phyloP scores from a whole-genome alignment of 1,284 basidiomycete genomes.

The Apiotrichum sp. region DNA sequence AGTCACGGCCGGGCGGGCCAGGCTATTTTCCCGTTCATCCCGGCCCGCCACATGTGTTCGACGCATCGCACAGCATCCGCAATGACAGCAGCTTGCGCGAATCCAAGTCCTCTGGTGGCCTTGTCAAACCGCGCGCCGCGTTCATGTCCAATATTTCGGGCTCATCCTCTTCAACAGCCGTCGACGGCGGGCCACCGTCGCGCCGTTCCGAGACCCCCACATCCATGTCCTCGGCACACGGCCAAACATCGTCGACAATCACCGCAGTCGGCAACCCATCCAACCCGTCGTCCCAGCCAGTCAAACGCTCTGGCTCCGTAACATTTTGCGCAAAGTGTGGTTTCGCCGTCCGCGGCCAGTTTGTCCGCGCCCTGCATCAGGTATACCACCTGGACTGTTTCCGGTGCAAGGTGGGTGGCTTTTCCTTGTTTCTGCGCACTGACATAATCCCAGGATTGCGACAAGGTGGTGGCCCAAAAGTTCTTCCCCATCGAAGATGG shows the following conservation, averaged over 20 bases:
- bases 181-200: conserved; percentile 2
- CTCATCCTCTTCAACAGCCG: neutral
- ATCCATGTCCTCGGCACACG: conserved; percentile 9
- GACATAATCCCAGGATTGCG: conserved; percentile 69
- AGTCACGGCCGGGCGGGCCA: conserved; percentile 6
- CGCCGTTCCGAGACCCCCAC: conserved; percentile 16
- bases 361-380: conserved; percentile 88
- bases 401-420: conserved; percentile 74
- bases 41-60: neutral
- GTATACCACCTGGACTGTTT: conserved; percentile 97
- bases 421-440: neutral
- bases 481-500: conserved; percentile 88
- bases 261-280: neutral
- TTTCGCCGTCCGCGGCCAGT: conserved; percentile 62
- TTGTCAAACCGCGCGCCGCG: neutral
- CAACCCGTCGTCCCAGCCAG: neutral
- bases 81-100: too few species aligned
- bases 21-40: neutral
- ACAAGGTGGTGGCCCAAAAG: conserved; percentile 92
- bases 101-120: too few species aligned
- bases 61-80: neutral
- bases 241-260: neutral
- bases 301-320: conserved; percentile 16
- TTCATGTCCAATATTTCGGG: neutral
- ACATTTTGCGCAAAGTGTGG: conserved; percentile 45